Evolutionary conservation across 768 basidiomycete genomes (phyloP).

Genomic region (Agaricus subrufescens): DNA sequence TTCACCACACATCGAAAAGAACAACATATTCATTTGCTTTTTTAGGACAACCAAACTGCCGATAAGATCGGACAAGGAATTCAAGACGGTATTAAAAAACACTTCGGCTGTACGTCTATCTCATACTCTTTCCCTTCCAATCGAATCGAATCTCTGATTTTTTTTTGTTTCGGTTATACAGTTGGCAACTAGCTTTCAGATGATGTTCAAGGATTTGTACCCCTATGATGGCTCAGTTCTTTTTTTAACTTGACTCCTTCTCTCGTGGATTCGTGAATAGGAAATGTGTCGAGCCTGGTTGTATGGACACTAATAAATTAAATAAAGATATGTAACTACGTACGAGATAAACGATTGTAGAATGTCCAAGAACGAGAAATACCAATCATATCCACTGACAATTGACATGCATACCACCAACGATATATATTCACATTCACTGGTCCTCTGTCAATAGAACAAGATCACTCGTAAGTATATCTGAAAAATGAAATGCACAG

Average conservation of each 20-base stretch:
- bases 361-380: too few relatives aligned
- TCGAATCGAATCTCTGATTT: neutral
- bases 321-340: too few relatives aligned
- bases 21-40: neutral
- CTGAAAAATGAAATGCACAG: neutral
- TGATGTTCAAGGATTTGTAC: too few relatives aligned
- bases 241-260: too few relatives aligned
- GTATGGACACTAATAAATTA: too few relatives aligned
- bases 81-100: slow-evolving; percentile 27
- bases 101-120: slow-evolving; percentile 26
- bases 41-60: slow-evolving; percentile 32
- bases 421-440: too few relatives aligned
- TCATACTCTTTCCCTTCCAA: neutral
- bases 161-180: neutral
- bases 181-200: slow-evolving; percentile 4
- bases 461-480: neutral
- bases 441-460: slow-evolving; percentile 26
- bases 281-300: neutral
- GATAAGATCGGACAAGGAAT: slow-evolving; percentile 32
- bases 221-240: too few relatives aligned
- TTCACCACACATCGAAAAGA: neutral
- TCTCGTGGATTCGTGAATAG: neutral
- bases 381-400: too few relatives aligned
- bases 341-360: too few relatives aligned
- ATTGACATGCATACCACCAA: neutral